Evolutionary conservation across 2,329 filamentous ascomycete genomes (phyloP), one percentile per base, ranked within the genome.

Genomic region (Xylariaceae sp.): DNA sequence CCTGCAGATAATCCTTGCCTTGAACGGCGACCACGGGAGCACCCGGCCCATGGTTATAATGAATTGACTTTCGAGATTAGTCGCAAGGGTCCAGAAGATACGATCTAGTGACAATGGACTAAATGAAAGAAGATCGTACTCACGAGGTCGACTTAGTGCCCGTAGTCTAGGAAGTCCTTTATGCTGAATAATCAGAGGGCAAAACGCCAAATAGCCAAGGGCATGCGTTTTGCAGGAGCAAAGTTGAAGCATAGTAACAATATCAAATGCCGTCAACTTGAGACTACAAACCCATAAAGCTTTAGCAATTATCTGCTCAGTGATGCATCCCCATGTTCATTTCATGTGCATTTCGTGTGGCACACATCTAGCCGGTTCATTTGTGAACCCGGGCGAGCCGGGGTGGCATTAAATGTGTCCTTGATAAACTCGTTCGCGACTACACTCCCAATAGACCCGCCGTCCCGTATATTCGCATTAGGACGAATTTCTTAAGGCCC

Each of bases 201-300:
- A 79, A 67, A 78, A 78, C 3, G 71, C 64, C 0, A 76, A 78
- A 61, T 76, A 78, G 21, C 76, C 76, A 2, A 78, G 71, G 0
- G 75, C 75, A 24, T 69, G 60, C 0, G 70, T 72, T 56, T 73
- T 69, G 14, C 71, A 73, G 5, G 69, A 68, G 60, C 70, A 73
- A 28, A 72, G 68, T 26, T 78, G 73, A 6, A 78, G 71, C 74
- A 78, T 77, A 5, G 72, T 67, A 14, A 77, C 63, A 14, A 64
- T 64, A 40, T 78, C 75, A 2, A 65, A 71, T 3, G 71, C 37
- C 0, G 73, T 76, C 48, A 73, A 69, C 2, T 58, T 62, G 31
- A 73, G 39, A 16, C 70, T 69, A 3, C 64, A 60, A n/a, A 68
- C 39, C 62, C 69, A 39, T 8, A 5, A 39, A 3, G 11, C 14